phyloP scores from a whole-genome alignment of 2,329 filamentous ascomycete species.

The Coleophoma eucalyptorum region DNA sequence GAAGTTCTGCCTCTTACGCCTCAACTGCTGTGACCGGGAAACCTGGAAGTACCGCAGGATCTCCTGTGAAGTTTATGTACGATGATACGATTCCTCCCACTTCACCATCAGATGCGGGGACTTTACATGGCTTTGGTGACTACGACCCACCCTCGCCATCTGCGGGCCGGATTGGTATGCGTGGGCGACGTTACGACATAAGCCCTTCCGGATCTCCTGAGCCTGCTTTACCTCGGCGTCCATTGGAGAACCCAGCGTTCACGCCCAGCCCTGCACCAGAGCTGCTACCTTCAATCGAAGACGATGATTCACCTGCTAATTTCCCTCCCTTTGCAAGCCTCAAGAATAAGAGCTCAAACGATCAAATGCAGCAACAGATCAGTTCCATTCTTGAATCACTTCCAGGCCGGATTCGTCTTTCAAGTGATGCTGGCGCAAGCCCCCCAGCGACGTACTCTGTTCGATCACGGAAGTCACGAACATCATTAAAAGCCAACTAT shows the following conservation, averaged over 20 bases:
- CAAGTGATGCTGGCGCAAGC: conserved; percentile 40
- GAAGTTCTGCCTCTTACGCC: background rate
- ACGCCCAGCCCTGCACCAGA: conserved; percentile 5
- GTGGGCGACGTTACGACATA: conserved; percentile 11
- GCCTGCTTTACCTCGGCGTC: conserved; percentile 10
- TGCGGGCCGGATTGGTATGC: conserved; percentile 13
- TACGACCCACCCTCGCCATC: conserved; percentile 16
- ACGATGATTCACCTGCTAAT: conserved; percentile 5
- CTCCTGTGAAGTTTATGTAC: conserved; percentile 7
- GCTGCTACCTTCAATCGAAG: conserved; percentile 9
- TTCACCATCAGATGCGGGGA: background rate
- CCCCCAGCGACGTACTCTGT: conserved; percentile 25
- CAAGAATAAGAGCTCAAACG: conserved; percentile 37
- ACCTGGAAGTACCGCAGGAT: background rate
- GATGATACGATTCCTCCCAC: conserved; percentile 4
- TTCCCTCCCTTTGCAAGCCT: background rate
- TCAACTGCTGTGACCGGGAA: background rate
- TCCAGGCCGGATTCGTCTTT: conserved; percentile 74
- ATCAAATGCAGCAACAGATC: conserved; percentile 76
- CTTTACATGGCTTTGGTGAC: conserved; percentile 2
- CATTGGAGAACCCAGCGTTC: conserved; percentile 14
- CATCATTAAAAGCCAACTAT: conserved; percentile 22
- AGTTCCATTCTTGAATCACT: conserved; percentile 74
- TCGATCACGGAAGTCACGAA: conserved; percentile 29
- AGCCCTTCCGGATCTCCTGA: conserved; percentile 19